These are phyloP conservation scores for Pisolithus albus DNA, from an alignment of 768 basidiomycete species.

Conservation along the genomic window DNA sequence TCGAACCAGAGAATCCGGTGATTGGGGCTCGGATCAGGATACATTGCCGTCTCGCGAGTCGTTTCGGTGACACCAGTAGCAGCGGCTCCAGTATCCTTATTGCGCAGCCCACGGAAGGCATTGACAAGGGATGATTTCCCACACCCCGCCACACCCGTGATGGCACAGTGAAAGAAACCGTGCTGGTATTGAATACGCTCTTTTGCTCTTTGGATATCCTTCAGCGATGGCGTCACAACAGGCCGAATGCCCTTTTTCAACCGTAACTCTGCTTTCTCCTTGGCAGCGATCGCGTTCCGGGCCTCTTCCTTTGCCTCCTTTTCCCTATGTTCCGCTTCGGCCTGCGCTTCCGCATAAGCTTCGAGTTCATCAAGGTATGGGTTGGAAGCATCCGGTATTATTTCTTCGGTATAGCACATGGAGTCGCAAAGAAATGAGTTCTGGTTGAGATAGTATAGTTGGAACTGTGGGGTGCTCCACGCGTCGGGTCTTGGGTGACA, in stretches of 20 bases:
- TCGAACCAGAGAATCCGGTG: conserved; percentile 21
- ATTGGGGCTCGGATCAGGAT: conserved; percentile 14
- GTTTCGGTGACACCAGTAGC: conserved; percentile 18
- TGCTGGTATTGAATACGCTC: conserved; percentile 6
- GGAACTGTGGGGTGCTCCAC: too few species aligned
- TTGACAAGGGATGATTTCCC: conserved; percentile 28
- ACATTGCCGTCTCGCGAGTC: conserved; percentile 13
- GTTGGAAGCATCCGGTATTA: too few species aligned
- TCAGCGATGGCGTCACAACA: conserved; percentile 9
- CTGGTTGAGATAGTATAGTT: too few species aligned
- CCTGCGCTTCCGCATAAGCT: too few species aligned
- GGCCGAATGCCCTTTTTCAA: conserved; percentile 10
- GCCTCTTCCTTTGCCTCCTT: too few species aligned
- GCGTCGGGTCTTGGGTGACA: too few species aligned
- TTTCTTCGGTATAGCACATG: too few species aligned
- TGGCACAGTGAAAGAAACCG: conserved; percentile 21
- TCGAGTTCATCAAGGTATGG: too few species aligned
- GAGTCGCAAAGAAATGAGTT: too few species aligned
- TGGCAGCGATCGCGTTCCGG: too few species aligned
- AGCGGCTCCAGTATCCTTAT: conserved; percentile 14
- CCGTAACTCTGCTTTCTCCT: too few species aligned
- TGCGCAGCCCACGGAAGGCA: conserved; percentile 19
- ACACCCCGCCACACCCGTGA: conserved; percentile 19
- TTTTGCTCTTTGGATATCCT: conserved; percentile 6
- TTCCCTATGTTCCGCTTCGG: too few species aligned